These are phyloP conservation scores for Phaeosphaeria sp. DNA, from an alignment of 2,329 filamentous ascomycete species.

Conservation along the genomic window DNA sequence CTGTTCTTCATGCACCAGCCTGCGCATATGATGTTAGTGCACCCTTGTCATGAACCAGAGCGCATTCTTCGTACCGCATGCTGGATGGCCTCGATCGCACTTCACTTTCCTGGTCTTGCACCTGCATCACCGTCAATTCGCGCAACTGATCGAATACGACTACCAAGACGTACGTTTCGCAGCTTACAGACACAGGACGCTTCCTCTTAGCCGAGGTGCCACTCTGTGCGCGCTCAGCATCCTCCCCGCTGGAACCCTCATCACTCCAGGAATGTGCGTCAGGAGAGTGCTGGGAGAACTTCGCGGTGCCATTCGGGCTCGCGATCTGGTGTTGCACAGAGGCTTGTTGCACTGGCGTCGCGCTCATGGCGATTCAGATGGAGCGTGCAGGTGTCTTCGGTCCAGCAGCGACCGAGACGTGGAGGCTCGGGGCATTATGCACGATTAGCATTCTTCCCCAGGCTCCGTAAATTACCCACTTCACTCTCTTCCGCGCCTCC, in stretches of 20 bases:
- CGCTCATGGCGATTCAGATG: constrained; percentile 40
- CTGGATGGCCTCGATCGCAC: constrained; percentile 64
- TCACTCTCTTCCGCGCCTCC: constrained; percentile 5
- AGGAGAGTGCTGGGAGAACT: constrained; percentile 44
- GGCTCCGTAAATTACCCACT: constrained; percentile 24
- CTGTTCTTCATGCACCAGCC: constrained; percentile 73
- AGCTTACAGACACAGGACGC: constrained; percentile 61
- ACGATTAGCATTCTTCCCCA: constrained; percentile 29
- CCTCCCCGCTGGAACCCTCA: constrained; percentile 51
- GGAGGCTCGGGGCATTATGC: constrained; percentile 20
- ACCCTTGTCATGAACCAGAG: too few species aligned
- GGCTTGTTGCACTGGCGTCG: constrained; percentile 22
- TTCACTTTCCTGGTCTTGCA: constrained; percentile 66
- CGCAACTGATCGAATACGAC: background rate
- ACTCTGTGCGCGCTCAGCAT: constrained; percentile 44
- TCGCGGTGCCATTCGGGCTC: constrained; percentile 39
- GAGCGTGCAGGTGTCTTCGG: constrained; percentile 21
- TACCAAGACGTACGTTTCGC: constrained; percentile 61
- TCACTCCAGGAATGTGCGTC: constrained; percentile 47
- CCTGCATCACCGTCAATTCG: background rate
- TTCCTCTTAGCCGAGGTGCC: constrained; percentile 55
- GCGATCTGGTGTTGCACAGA: constrained; percentile 33
- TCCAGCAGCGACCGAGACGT: constrained; percentile 22
- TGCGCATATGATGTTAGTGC: background rate
- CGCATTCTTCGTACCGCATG: constrained; percentile 32